These are phyloP conservation scores for Boletellus ananas DNA, from an alignment of 768 basidiomycete genomes.

Conservation along the genomic window DNA sequence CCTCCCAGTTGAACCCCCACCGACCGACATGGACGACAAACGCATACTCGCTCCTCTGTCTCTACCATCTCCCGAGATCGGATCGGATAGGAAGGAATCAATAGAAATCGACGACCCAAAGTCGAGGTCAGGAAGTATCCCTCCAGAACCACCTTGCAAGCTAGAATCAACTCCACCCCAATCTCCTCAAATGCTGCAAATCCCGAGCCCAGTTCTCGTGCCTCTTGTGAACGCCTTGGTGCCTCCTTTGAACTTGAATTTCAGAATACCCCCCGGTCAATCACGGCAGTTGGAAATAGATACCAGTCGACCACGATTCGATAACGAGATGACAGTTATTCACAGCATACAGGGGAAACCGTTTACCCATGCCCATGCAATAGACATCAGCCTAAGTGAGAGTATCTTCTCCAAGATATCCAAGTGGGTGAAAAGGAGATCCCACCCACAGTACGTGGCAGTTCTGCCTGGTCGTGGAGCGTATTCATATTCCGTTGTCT, in stretches of 20 bases:
- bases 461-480: not conserved
- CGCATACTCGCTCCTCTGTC: not conserved
- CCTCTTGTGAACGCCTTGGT: slow-evolving; percentile 9
- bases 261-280: slow-evolving; percentile 6
- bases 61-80: not conserved
- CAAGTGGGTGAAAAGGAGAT: slow-evolving; percentile 37
- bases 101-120: slow-evolving; percentile 1
- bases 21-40: not conserved
- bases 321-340: slow-evolving; percentile 19
- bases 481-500: not conserved
- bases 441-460: slow-evolving; percentile 29
- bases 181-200: not conserved
- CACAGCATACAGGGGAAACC: slow-evolving; percentile 16
- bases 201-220: slow-evolving; percentile 9
- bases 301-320: slow-evolving; percentile 7
- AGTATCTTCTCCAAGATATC: slow-evolving; percentile 25
- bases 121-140: not conserved
- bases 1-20: not conserved
- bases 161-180: not conserved
- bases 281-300: not conserved
- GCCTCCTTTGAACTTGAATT: slow-evolving; percentile 17
- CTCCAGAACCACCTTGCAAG: not conserved
- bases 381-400: slow-evolving; percentile 31
- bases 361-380: slow-evolving; percentile 15
- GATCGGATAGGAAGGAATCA: not conserved